Evolutionary conservation across 2,329 filamentous ascomycete species (phyloP), one percentile per base, ranked within the genome.

Genomic region (Colletotrichum higginsianum): DNA sequence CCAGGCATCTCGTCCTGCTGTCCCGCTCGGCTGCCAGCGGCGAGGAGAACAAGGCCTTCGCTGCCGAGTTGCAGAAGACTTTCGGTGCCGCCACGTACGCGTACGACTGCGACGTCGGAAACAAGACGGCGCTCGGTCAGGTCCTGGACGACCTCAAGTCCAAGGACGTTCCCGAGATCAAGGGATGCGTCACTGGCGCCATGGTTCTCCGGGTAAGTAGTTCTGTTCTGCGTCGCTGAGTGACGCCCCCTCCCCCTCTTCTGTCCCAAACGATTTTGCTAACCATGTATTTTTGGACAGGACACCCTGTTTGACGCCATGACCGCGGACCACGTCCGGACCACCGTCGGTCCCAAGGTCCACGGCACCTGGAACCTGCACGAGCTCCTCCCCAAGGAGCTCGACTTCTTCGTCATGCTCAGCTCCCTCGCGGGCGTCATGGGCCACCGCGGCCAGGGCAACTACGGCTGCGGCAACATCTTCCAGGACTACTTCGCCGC

Each of bases 381-480:
- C 57, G 75, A 78, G 8, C 38, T 80, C 0, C 79, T 84, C 35
- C 61, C 67, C 7, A 50, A 75, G 0, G 74, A 74, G n/a, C 75
- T 83, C 12, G 81, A 82, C 66, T 82, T 81, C 73, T 82, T 82
- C 71, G 74, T 82, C 38, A 57, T 80, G 50, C 75, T 82, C 40
- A 80, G 78, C 0, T 83, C 81, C 0, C 52, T 77, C 2, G 73
- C 75, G 2, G 71, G 68, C 8, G 73, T 80, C 3, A 72, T 76
- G 8, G 80, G 79, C 0, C 79, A 79, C 64, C 61, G 63, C 16
- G 77, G 77, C 1, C 85, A 88, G 74, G 74, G 80, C 7, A 85
- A 84, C 74, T 88, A 88, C 71, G 74, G 78, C 1, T 83, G 83
- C 0, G 84, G 82, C 1, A 86, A 86, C 71, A 72, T 74, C 16